Evolutionary conservation across 2,329 filamentous ascomycete genomes (phyloP), one percentile per base, ranked within the genome.

Genomic region (Aspergillus nomiae): DNA sequence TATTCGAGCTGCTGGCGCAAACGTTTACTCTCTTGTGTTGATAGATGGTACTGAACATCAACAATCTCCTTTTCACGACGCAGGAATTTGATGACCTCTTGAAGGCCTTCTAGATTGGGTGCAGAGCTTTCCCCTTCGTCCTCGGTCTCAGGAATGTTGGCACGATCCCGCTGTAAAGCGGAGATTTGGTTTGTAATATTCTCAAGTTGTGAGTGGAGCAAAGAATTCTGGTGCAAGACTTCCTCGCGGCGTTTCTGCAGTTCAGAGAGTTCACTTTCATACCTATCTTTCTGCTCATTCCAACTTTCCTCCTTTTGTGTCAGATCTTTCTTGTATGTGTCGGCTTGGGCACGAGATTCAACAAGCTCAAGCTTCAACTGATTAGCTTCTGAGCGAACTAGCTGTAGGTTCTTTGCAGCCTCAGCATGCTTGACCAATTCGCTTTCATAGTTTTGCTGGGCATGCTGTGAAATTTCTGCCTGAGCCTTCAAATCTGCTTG

Each of bases 41-140:
- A 94, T 51, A 98, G 84, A 70, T 97, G 94, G 71, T 93, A 91
- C 73, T 98, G 94, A n/a, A 97, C 92, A 70, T 99, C 94, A 10
- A 97, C 86, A 68, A 99, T 98, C 75, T 98, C 95, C 82, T 98
- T 99, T 80, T 99, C 96, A 48, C 92, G 90, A 53, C 94, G 90
- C 65, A 99, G 83, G 76, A 95, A 99, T 65, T 87, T 90, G 79
- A 96, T 96, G 61, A 99, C 87, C 72, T 98, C 94, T 65, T 95
- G 91, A 11, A 97, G 86, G 59, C 91, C 92, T 68, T 92, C 91
- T 11, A 89, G 81, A 46, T 87, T 88, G 5, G 86, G 80, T 8
- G 84, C 79, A 19, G 85, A 78, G 1, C 84, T 77, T 14, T 82
- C 81, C 62, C 84, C 73, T 14, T 82, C 81, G 34, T 81, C n/a